Evolutionary conservation across 495 filamentous ascomycete genomes (phyloP).

Genomic region (Hypomontagnella submonticulosa): DNA sequence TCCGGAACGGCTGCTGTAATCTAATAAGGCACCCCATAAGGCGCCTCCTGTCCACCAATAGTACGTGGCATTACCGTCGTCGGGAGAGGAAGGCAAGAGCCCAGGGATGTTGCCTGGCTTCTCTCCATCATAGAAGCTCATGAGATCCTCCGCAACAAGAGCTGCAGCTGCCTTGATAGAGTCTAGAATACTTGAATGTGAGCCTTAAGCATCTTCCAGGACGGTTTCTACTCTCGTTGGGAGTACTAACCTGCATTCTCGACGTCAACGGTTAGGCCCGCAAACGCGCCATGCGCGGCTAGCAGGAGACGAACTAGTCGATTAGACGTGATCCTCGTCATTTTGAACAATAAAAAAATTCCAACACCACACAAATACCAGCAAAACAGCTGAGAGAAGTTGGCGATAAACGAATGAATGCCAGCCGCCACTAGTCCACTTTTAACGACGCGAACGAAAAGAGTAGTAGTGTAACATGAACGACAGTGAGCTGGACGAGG

Average conservation of each 20-base stretch:
- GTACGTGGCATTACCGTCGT: conserved; percentile 29
- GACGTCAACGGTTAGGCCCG: conserved; percentile 39
- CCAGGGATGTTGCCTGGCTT: conserved; percentile 63
- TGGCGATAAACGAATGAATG: conserved; percentile 23
- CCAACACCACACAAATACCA: background rate
- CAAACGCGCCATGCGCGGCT: conserved; percentile 34
- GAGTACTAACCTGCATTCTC: conserved; percentile 40
- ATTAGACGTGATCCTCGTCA: conserved; percentile 29
- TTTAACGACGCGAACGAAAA: background rate
- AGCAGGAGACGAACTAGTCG: conserved; percentile 32
- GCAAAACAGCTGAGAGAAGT: background rate
- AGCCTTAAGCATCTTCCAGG: background rate
- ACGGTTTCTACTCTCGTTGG: background rate
- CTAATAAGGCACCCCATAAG: conserved; percentile 72
- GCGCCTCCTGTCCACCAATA: conserved; percentile 69
- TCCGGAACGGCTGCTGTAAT: conserved; percentile 77
- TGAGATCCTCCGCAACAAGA: conserved; percentile 66
- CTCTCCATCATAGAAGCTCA: conserved; percentile 66
- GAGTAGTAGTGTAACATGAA: background rate
- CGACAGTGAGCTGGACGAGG: background rate
- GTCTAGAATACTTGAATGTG: conserved; percentile 45
- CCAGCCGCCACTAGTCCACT: background rate
- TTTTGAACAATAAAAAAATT: conserved; percentile 14
- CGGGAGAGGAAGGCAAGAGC: conserved; percentile 49
- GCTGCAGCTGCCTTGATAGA: conserved; percentile 67